These are phyloP conservation scores for Suillus cothurnatus DNA, from an alignment of 768 basidiomycete species.

Conservation along the genomic window DNA sequence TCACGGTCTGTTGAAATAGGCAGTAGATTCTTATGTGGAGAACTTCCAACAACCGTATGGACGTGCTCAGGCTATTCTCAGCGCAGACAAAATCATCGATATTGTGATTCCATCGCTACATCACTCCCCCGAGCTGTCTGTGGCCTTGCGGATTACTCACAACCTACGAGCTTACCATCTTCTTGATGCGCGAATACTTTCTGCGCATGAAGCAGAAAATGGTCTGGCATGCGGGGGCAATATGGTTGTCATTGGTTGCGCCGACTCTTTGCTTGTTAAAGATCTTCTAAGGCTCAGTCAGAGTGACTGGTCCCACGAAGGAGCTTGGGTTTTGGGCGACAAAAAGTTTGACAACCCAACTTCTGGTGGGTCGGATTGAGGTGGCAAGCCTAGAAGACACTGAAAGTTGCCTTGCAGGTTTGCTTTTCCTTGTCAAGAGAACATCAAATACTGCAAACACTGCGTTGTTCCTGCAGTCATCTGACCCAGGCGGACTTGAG, in stretches of 20 bases:
- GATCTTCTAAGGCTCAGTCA: slow-evolving; percentile 30
- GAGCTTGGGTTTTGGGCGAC: slow-evolving; percentile 17
- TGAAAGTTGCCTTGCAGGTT: slow-evolving; percentile 35
- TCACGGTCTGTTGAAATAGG: neutral
- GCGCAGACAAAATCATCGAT: slow-evolving; percentile 50
- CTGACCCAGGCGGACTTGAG: slow-evolving; percentile 62
- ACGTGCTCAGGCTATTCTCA: slow-evolving; percentile 69
- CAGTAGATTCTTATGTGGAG: neutral
- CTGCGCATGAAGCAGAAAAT: slow-evolving; percentile 39
- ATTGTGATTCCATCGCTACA: slow-evolving; percentile 52
- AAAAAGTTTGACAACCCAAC: slow-evolving; percentile 22
- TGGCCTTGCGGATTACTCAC: slow-evolving; percentile 70
- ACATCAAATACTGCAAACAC: slow-evolving; percentile 30
- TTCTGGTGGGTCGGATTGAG: slow-evolving; percentile 18
- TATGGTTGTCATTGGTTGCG: slow-evolving; percentile 58
- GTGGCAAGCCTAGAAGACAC: neutral
- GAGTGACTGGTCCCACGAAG: slow-evolving; percentile 22
- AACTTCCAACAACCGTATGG: slow-evolving; percentile 36
- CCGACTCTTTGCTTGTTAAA: slow-evolving; percentile 35
- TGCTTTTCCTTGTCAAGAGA: slow-evolving; percentile 45
- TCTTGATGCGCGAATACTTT: slow-evolving; percentile 65
- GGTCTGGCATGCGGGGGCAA: slow-evolving; percentile 43
- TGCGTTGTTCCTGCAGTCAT: slow-evolving; percentile 61
- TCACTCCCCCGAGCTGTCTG: slow-evolving; percentile 42
- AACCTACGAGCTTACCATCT: slow-evolving; percentile 68